Evolutionary conservation across 768 basidiomycete species (phyloP).

Genomic region (Naganishia vaughanmartiniae): DNA sequence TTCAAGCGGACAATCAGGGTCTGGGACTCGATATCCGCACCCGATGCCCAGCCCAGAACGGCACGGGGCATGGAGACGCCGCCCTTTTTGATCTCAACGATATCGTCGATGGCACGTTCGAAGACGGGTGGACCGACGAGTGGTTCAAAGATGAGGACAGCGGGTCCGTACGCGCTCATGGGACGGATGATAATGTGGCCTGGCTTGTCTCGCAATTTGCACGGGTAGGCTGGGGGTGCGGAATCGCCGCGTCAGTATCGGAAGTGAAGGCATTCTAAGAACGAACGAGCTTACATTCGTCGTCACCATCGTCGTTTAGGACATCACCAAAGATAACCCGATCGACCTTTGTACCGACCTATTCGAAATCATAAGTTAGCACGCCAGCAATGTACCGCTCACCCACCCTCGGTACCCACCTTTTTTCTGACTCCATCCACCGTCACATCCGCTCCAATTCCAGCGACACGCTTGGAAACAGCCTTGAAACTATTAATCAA

Average conservation of each 20-base stretch:
- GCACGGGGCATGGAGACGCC: conserved; percentile 53
- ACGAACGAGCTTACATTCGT: conserved; percentile 41
- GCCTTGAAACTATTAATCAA: conserved; percentile 47
- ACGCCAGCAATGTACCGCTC: not conserved
- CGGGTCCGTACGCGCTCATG: conserved; percentile 35
- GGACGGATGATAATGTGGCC: conserved; percentile 51
- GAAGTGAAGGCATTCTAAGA: not conserved
- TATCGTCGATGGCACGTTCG: conserved; percentile 49
- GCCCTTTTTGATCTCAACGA: conserved; percentile 54
- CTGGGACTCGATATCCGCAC: conserved; percentile 52
- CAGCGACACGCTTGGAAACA: conserved; percentile 52
- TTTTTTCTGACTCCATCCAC: conserved; percentile 51
- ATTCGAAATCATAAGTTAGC: not conserved
- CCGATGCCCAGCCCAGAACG: conserved; percentile 53
- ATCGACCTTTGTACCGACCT: conserved; percentile 43
- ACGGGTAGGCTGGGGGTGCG: conserved; percentile 50
- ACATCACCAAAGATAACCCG: conserved; percentile 46
- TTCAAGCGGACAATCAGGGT: conserved; percentile 53
- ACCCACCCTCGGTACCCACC: conserved; percentile 36
- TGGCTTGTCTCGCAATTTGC: conserved; percentile 47
- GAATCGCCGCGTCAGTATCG: not conserved
- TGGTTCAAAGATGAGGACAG: conserved; percentile 39
- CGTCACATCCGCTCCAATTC: conserved; percentile 52
- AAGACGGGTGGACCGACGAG: conserved; percentile 33
- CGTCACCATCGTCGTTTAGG: conserved; percentile 49